Percentiles rank a stretch among this genome's conserved stretches.
phyloP scores from a whole-genome alignment of 108 stramenopile species.

The Pseudonitzschia delicatissima region DNA sequence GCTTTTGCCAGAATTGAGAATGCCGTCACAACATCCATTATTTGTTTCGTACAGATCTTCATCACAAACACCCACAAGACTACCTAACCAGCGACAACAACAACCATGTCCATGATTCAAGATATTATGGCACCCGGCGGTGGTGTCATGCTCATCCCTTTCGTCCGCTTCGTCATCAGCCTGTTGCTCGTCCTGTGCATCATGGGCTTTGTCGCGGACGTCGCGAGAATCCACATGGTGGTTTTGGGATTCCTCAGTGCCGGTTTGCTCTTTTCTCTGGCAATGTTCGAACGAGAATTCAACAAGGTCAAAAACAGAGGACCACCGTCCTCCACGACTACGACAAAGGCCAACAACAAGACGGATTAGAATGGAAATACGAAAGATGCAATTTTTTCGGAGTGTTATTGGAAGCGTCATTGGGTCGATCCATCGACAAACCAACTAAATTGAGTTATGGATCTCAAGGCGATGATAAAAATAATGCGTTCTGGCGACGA shows the following conservation, averaged over 20 bases:
- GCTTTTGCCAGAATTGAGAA: no score
- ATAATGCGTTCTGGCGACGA: no score
- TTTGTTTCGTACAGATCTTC: background rate
- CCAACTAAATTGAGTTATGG: no score
- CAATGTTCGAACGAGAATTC: constrained; percentile 79
- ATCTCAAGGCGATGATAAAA: no score
- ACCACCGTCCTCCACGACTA: background rate
- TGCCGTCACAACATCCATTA: no score
- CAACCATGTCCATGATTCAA: constrained; percentile 37
- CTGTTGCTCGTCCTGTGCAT: constrained; percentile 60
- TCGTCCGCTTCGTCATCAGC: constrained; percentile 69
- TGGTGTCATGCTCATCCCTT: constrained; percentile 80
- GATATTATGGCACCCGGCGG: constrained; percentile 82
- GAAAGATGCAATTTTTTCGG: no score
- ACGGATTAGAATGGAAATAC: constrained; percentile 60
- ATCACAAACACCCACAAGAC: background rate
- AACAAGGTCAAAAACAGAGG: constrained; percentile 55
- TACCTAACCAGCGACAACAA: background rate
- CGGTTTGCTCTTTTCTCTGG: constrained; percentile 69
- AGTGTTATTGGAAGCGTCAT: no score
- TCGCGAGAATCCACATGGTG: constrained; percentile 87
- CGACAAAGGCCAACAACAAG: constrained; percentile 29
- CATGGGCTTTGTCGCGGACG: constrained; percentile 47
- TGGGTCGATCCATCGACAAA: no score
- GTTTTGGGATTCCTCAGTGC: constrained; percentile 64